A percentile compares a stretch with the other conserved stretches of the same genome.
phyloP scores from a whole-genome alignment of 192 early-diverging fungal genomes.

The Mortierella alpina region DNA sequence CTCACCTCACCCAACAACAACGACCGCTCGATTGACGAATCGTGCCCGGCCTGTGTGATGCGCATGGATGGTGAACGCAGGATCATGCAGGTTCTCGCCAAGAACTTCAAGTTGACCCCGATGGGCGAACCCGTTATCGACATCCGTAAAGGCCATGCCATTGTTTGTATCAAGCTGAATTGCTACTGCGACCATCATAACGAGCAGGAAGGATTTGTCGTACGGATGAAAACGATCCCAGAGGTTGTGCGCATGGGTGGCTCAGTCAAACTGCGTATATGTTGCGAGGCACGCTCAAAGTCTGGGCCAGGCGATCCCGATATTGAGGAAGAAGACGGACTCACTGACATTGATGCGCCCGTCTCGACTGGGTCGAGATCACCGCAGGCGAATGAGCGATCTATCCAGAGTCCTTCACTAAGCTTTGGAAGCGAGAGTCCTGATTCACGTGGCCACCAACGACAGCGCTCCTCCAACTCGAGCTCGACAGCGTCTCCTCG shows the following conservation, averaged over 20 bases:
- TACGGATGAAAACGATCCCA: constrained; percentile 30
- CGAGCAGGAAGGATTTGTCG: constrained; percentile 45
- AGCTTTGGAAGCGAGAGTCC: constrained; percentile 42
- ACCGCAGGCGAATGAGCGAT: constrained; percentile 10
- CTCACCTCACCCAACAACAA: constrained; percentile 44
- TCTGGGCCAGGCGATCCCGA: constrained; percentile 30
- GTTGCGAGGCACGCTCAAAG: constrained; percentile 50
- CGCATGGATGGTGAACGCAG: constrained; percentile 48
- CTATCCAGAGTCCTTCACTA: constrained; percentile 31
- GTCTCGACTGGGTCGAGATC: constrained; percentile 40
- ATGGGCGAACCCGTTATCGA: constrained; percentile 44
- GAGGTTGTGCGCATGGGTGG: constrained; percentile 31
- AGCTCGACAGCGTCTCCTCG: constrained; percentile 37
- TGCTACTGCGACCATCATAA: constrained; percentile 51
- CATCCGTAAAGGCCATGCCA: constrained; percentile 40
- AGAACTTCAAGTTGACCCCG: constrained; percentile 49
- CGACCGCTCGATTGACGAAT: constrained; percentile 38
- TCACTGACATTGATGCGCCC: constrained; percentile 50
- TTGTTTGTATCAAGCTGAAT: constrained; percentile 46
- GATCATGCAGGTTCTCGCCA: constrained; percentile 50
- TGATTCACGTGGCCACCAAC: constrained; percentile 9
- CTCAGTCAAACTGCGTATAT: constrained; percentile 41
- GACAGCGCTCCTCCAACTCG: constrained; percentile 24
- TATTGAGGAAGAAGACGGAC: constrained; percentile 41
- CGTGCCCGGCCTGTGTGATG: constrained; percentile 49